phyloP scores from a whole-genome alignment of 1,284 basidiomycete species.

The Vanrija humicola region DNA sequence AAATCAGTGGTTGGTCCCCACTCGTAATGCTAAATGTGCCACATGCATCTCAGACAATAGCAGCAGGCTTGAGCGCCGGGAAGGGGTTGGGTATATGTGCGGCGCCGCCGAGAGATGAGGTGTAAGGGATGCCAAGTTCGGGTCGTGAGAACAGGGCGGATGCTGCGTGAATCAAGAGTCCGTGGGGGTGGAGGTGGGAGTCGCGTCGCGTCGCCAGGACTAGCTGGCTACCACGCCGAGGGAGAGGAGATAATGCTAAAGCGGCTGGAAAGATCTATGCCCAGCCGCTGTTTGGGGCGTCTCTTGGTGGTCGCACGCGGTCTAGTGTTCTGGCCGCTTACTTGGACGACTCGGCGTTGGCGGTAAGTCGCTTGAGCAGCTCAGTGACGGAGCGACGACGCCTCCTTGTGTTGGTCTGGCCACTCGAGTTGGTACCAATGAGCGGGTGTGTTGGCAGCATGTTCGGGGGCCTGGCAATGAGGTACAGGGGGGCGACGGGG shows the following conservation, averaged over 20 bases:
- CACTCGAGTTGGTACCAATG: constrained; percentile 45
- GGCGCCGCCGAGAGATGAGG: neutral
- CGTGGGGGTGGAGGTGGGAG: neutral
- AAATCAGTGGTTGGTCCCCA: neutral
- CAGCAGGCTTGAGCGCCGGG: constrained; percentile 1
- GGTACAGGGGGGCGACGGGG: constrained; percentile 47
- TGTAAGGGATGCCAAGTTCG: neutral
- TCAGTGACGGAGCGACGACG: neutral
- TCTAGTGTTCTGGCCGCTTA: no score
- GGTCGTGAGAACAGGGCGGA: neutral
- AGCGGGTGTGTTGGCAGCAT: constrained; percentile 49
- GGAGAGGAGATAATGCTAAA: no score
- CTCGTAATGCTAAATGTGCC: neutral
- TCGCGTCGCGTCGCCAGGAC: neutral
- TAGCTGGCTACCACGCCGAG: no score
- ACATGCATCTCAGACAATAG: constrained; percentile 5
- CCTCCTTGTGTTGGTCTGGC: neutral
- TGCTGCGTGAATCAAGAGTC: neutral
- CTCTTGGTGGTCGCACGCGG: neutral
- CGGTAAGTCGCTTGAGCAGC: neutral
- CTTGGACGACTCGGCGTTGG: neutral
- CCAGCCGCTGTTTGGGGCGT: neutral
- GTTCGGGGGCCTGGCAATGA: constrained; percentile 46
- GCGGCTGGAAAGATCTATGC: no score
- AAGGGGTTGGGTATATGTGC: neutral